A percentile compares a stretch with the other conserved stretches of the same genome.
These are phyloP conservation scores for Gymnopus androsaceus DNA, from an alignment of 1,284 basidiomycete genomes.

Conservation along the genomic window DNA sequence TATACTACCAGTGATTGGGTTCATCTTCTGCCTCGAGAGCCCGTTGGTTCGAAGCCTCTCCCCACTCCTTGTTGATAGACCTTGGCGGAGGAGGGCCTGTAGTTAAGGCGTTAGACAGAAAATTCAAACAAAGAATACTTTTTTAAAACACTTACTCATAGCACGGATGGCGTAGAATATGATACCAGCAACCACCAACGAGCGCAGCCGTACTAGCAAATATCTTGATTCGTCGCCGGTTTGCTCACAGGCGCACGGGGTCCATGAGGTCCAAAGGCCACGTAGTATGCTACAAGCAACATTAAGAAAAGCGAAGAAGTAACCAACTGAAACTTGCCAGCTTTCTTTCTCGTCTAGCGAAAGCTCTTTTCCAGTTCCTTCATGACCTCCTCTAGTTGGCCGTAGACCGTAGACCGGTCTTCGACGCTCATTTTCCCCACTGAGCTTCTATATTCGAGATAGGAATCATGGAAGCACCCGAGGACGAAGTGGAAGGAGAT, in stretches of 20 bases:
- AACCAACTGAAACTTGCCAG: slow-evolving; percentile 61
- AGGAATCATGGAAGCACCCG: slow-evolving; percentile 56
- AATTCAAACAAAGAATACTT: neutral
- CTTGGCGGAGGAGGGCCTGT: slow-evolving; percentile 53
- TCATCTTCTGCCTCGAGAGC: slow-evolving; percentile 83
- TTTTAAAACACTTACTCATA: slow-evolving; percentile 54
- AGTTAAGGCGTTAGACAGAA: neutral
- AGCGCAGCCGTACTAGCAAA: slow-evolving; percentile 59
- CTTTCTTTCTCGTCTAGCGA: slow-evolving; percentile 97
- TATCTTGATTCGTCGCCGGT: slow-evolving; percentile 80
- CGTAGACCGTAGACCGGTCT: slow-evolving; percentile 86
- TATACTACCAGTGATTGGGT: slow-evolving; percentile 82
- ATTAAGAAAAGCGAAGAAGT: slow-evolving; percentile 7
- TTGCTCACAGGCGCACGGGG: slow-evolving; percentile 80
- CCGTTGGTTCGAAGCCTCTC: slow-evolving; percentile 87
- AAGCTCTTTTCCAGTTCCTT: slow-evolving; percentile 95
- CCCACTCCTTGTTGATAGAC: slow-evolving; percentile 92
- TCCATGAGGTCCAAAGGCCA: slow-evolving; percentile 96
- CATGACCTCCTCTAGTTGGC: slow-evolving; percentile 89
- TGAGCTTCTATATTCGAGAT: slow-evolving; percentile 92
- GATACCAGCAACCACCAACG: slow-evolving; percentile 58
- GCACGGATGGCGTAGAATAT: slow-evolving; percentile 59
- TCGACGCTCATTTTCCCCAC: slow-evolving; percentile 79
- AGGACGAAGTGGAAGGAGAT: slow-evolving; percentile 32
- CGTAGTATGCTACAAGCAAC: slow-evolving; percentile 81